phyloP scores from a whole-genome alignment of 2,329 filamentous ascomycete genomes.

The Cordyceps cicadae region DNA sequence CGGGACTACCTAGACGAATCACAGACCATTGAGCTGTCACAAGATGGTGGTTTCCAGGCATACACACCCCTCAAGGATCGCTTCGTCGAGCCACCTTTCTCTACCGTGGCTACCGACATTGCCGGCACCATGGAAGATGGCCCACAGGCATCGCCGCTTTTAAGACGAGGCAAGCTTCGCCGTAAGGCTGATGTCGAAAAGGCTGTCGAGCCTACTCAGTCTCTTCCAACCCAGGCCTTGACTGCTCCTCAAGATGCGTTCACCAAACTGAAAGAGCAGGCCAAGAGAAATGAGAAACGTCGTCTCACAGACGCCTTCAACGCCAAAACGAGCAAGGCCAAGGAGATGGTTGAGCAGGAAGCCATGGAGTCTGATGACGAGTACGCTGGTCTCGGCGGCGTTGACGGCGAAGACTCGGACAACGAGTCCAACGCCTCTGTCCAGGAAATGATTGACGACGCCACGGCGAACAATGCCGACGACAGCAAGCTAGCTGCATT shows the following conservation, averaged over 20 bases:
- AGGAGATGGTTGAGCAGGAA: conserved; percentile 81
- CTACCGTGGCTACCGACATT: conserved; percentile 64
- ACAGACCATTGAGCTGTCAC: conserved; percentile 65
- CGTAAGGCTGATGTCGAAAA: conserved; percentile 30
- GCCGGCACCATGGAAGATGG: conserved; percentile 25
- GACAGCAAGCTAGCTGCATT: conserved; percentile 76
- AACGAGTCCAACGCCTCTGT: conserved; percentile 62
- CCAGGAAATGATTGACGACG: conserved; percentile 85
- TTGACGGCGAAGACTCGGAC: conserved; percentile 78
- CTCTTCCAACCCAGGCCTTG: background rate
- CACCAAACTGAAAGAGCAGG: conserved; percentile 59
- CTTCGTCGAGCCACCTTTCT: conserved; percentile 56
- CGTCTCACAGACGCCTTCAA: conserved; percentile 54
- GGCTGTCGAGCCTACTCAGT: conserved; percentile 13
- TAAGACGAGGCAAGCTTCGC: conserved; percentile 49
- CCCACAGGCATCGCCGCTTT: conserved; percentile 56
- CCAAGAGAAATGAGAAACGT: conserved; percentile 47
- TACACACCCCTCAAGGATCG: conserved; percentile 63
- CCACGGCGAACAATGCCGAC: conserved; percentile 66
- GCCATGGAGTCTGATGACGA: conserved; percentile 98
- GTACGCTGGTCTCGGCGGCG: conserved; percentile 87
- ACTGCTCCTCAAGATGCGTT: conserved; percentile 43
- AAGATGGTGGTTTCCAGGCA: conserved; percentile 69
- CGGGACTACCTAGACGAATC: conserved; percentile 47
- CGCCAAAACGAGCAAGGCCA: conserved; percentile 80